Percentiles rank a stretch among this genome's conserved stretches.
Evolutionary conservation across 2,329 filamentous ascomycete genomes (phyloP).

Genomic region (Sphaerostilbella broomeana): DNA sequence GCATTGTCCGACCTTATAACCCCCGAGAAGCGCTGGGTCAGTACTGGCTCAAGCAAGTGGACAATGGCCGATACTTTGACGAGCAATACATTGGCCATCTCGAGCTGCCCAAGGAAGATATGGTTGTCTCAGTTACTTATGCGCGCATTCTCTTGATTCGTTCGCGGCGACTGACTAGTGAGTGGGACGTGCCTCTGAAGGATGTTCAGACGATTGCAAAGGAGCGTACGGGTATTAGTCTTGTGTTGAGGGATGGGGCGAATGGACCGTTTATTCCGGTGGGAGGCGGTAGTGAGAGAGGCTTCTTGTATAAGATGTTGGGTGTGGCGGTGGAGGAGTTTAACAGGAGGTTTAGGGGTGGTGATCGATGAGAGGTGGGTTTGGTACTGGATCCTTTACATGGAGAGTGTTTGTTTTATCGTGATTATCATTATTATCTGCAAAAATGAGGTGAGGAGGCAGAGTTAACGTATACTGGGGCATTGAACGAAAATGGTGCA

Average conservation of each 20-base stretch:
- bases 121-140: constrained; percentile 85
- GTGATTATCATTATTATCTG: too few relatives aligned
- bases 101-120: constrained; percentile 81
- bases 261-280: constrained; percentile 95
- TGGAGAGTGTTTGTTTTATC: too few relatives aligned
- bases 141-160: constrained; percentile 83
- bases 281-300: constrained; percentile 69
- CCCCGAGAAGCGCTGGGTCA: constrained; percentile 93
- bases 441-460: too few relatives aligned
- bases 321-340: constrained; percentile 62
- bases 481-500: too few relatives aligned
- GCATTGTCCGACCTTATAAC: constrained; percentile 88
- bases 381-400: too few relatives aligned
- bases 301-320: constrained; percentile 59
- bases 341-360: constrained; percentile 51
- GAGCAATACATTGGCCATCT: constrained; percentile 96
- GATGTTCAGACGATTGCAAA: constrained; percentile 97
- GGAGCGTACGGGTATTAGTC: constrained; percentile 87
- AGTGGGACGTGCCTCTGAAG: constrained; percentile 95
- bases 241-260: constrained; percentile 79
- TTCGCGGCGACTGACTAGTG: constrained; percentile 74
- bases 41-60: constrained; percentile 97
- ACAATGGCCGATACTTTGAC: constrained; percentile 96
- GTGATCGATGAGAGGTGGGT: constrained; percentile 23
- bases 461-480: too few relatives aligned